Evolutionary conservation across 1,284 basidiomycete species (phyloP).

Genomic region (Stygiomarasmius scandens): DNA sequence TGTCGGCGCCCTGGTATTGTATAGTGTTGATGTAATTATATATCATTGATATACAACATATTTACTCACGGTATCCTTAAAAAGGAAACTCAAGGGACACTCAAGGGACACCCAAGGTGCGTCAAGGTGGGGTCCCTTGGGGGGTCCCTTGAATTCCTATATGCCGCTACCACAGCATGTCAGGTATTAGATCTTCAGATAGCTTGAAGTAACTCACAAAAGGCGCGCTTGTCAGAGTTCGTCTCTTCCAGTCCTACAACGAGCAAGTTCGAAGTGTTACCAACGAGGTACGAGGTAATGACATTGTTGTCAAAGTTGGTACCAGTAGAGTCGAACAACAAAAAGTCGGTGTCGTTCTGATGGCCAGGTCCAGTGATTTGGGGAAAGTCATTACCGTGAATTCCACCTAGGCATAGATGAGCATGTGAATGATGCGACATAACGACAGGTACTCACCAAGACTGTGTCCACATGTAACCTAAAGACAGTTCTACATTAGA

Average conservation of each 20-base stretch:
- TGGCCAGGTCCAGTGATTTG: not conserved
- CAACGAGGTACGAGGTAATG: constrained; percentile 10
- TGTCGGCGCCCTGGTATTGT: too few relatives aligned
- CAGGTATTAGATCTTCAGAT: not conserved
- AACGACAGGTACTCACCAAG: not conserved
- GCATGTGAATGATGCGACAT: not conserved
- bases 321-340: not conserved
- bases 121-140: too few relatives aligned
- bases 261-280: constrained; percentile 8
- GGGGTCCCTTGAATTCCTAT: too few relatives aligned
- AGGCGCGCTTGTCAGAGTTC: constrained; percentile 11
- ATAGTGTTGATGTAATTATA: too few relatives aligned
- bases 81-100: too few relatives aligned
- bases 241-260: constrained; percentile 12
- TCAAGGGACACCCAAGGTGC: too few relatives aligned
- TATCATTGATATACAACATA: too few relatives aligned
- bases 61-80: too few relatives aligned
- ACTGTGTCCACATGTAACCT: constrained; percentile 13
- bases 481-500: not conserved
- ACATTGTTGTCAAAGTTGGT: not conserved
- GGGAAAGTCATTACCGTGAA: constrained; percentile 5
- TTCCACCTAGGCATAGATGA: not conserved
- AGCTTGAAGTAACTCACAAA: not conserved
- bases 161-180: too few relatives aligned
- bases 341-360: not conserved